Evolutionary conservation across 2,329 filamentous ascomycete species (phyloP), one percentile per base, ranked within the genome.

Genomic region (Gliomastix tumulicola): DNA sequence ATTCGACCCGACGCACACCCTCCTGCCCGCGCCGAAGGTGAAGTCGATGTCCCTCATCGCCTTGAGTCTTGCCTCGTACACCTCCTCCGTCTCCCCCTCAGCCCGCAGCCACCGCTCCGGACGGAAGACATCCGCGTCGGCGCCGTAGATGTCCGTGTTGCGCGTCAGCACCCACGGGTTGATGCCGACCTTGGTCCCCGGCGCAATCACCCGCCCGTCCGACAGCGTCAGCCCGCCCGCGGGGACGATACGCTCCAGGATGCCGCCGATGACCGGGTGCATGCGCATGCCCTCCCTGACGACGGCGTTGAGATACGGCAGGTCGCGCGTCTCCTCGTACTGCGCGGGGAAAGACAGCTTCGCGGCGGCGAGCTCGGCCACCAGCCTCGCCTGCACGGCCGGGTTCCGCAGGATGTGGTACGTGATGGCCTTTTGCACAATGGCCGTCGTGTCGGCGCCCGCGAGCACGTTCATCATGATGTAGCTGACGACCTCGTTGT

Each of bases 161-260:
- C 54, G 49, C 0, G 57, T 54, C 2, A 60, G 46, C 3, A 68
- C 56, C 38, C 56, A 64, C 0, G 62, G 55, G 31, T 61, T 67
- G 37, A 68, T 60, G 5, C 63, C 63, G 0, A 68, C 56, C n/a
- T 55, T 49, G 0, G 56, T 56, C 5, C 63, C 62, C 1, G 45
- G 48, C 0, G 61, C 57, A 4, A 67, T 46, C 21, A 55, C 45
- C 4, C 47, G 48, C 4, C 62, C 60, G 33, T 61, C 54, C 2
- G 58, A 55, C 13, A 49, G 54, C 1, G 42, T 48, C 7, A 63
- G 46, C 1, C 68, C 64, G 6, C 46, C 50, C 1, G 45, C 31
- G 2, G 71, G 71, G 1, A 74, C 70, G 15, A 68, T 49, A 2
- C 74, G 67, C 47, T 75, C 68, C 13, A 76, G 56, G 5, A 63